Conservation (phyloP, 371 early-diverging fungal genomes). For the Mucor lusitanicus region DNA sequence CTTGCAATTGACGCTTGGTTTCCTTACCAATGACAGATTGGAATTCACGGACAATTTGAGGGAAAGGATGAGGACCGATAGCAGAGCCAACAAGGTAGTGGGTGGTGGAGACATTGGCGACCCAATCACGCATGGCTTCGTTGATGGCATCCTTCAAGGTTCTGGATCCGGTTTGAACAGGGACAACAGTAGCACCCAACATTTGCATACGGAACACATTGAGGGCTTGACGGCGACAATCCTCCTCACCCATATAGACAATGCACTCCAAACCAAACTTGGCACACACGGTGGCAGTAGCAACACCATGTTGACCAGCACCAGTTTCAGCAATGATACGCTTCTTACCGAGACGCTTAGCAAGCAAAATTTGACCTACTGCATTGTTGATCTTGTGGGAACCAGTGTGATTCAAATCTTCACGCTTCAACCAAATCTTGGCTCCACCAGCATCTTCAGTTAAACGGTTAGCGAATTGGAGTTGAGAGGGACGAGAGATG, state of each 20-base stretch:
- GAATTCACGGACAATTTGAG: conserved; percentile 94
- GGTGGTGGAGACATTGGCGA: conserved; percentile 90
- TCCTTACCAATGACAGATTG: conserved; percentile 93
- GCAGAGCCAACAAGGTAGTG: conserved; percentile 97
- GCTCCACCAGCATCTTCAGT: conserved; percentile 85
- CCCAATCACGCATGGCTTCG: conserved; percentile 99
- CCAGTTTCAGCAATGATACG: conserved; percentile 98
- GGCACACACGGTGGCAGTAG: conserved; percentile 97
- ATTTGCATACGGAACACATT: conserved; percentile 96
- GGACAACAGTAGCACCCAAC: conserved; percentile 91
- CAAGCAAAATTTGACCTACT: conserved; percentile 91
- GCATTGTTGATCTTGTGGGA: conserved; percentile 99
- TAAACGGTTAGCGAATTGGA: conserved; percentile 86
- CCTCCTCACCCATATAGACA: conserved; percentile 97
- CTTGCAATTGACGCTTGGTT: conserved; percentile 81
- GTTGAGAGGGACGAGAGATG: conserved; percentile 89
- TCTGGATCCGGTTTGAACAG: conserved; percentile 77
- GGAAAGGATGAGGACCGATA: conserved; percentile 96
- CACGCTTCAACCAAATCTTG: conserved; percentile 96
- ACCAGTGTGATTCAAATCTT: conserved; percentile 98
- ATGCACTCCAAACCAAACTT: conserved; percentile 95
- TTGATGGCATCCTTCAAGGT: conserved; percentile 98
- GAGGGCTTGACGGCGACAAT: conserved; percentile 90
- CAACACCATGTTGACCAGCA: conserved; percentile 98
- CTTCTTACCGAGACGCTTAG: conserved; percentile 93